These are phyloP conservation scores for Neoascochyta sp. DNA, from an alignment of 2,329 filamentous ascomycete species.

Conservation along the genomic window DNA sequence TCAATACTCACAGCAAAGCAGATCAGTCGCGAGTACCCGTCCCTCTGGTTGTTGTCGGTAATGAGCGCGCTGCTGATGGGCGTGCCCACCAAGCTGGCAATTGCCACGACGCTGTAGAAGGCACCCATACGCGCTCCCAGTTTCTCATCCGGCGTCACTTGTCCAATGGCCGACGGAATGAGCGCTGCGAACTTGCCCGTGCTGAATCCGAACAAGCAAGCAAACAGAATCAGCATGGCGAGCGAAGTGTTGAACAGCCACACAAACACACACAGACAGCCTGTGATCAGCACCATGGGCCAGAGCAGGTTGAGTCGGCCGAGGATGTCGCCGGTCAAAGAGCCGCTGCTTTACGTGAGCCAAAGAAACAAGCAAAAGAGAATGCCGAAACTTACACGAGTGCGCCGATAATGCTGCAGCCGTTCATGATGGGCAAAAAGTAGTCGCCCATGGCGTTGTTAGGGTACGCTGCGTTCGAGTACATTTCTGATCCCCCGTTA, in stretches of 20 bases:
- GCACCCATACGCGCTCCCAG: conserved; percentile 67
- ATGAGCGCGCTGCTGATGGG: conserved; percentile 59
- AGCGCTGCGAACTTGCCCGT: conserved; percentile 65
- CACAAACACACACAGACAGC: conserved; percentile 51
- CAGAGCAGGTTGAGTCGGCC: conserved; percentile 55
- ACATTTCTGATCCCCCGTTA: conserved; percentile 53
- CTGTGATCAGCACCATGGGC: conserved; percentile 43
- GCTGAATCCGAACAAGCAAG: conserved; percentile 65
- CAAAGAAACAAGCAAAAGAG: conserved; percentile 38
- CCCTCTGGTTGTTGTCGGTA: conserved; percentile 10
- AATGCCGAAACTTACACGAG: conserved; percentile 44
- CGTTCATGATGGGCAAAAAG: conserved; percentile 48
- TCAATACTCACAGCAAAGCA: conserved; percentile 19
- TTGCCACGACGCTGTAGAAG: conserved; percentile 58
- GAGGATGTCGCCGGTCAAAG: conserved; percentile 51
- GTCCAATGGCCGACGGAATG: conserved; percentile 61
- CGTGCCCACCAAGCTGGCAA: conserved; percentile 64
- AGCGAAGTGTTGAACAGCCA: conserved; percentile 52
- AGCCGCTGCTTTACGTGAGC: too few relatives aligned
- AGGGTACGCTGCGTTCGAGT: conserved; percentile 54
- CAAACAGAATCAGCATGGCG: conserved; percentile 60
- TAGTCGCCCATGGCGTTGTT: conserved; percentile 43
- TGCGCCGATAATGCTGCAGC: conserved; percentile 54
- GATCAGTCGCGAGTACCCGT: conserved; percentile 25
- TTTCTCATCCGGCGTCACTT: conserved; percentile 66